These are phyloP conservation scores for Kluyveromyces dobzhanskii DNA, from an alignment of 805 yeast species.

Conservation along the genomic window DNA sequence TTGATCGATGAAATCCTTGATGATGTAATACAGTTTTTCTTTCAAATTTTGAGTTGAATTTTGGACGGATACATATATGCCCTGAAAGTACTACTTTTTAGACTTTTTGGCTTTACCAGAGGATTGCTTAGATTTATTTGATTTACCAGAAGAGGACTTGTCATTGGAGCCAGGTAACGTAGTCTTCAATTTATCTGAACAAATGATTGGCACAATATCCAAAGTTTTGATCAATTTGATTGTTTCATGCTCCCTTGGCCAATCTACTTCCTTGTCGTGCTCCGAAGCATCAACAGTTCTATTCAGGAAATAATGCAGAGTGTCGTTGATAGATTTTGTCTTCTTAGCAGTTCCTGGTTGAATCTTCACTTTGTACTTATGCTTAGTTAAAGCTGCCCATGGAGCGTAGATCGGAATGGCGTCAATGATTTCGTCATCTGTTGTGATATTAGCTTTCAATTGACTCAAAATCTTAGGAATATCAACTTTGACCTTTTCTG, in stretches of 20 bases:
- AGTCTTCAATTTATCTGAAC: constrained; percentile 64
- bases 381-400: constrained; percentile 69
- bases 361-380: constrained; percentile 73
- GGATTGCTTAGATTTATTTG: constrained; percentile 8
- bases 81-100: background rate
- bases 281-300: constrained; percentile 40
- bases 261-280: constrained; percentile 44
- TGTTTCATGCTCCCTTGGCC: constrained; percentile 60
- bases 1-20: no score
- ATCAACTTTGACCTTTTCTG: constrained; percentile 36
- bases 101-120: background rate
- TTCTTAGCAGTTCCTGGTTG: constrained; percentile 75
- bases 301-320: constrained; percentile 47
- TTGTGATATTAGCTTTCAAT: constrained; percentile 21
- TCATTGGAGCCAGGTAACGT: constrained; percentile 43
- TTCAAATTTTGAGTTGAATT: no score
- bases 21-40: no score
- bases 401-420: constrained; percentile 89
- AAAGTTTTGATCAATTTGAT: constrained; percentile 49
- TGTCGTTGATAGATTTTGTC: constrained; percentile 75
- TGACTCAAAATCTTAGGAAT: constrained; percentile 36
- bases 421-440: constrained; percentile 47
- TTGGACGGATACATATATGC: no score
- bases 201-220: constrained; percentile 58
- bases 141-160: constrained; percentile 15